Evolutionary conservation across 495 filamentous ascomycete species (phyloP).

Genomic region (Trichoderma asperelloides): DNA sequence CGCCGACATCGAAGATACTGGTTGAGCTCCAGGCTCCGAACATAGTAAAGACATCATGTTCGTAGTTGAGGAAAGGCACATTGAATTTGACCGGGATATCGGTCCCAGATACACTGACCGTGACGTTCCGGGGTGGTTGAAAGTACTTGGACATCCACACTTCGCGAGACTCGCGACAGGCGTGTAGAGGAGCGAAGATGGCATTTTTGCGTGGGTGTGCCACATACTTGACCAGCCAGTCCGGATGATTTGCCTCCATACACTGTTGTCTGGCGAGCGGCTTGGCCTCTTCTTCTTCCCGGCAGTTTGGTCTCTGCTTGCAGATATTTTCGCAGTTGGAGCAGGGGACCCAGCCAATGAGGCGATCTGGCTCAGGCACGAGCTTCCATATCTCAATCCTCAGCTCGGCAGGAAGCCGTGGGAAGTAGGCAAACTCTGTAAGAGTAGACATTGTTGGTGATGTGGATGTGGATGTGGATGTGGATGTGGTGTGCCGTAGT

Average conservation of each 20-base stretch:
- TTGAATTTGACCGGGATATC: not conserved
- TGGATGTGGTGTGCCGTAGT: not conserved
- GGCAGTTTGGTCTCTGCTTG: not conserved
- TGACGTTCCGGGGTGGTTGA: not conserved
- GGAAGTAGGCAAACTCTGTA: not conserved
- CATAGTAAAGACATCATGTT: not conserved
- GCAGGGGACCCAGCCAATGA: not conserved
- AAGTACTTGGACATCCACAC: not conserved
- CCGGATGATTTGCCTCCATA: not conserved
- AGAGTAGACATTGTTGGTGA: not conserved
- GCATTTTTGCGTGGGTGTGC: not conserved
- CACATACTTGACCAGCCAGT: not conserved
- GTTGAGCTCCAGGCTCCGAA: not conserved
- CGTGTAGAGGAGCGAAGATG: not conserved
- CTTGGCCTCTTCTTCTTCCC: not conserved
- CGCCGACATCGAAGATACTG: not conserved
- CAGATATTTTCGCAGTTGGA: not conserved
- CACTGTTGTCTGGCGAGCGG: not conserved
- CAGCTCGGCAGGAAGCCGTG: not conserved
- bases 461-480: not conserved
- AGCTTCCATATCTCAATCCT: not conserved
- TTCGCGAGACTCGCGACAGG: not conserved
- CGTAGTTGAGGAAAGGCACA: not conserved
- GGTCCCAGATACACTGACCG: not conserved
- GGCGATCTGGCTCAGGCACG: not conserved